Conservation (phyloP, 257 asterid species). For the Forsythia suspensa region DNA sequence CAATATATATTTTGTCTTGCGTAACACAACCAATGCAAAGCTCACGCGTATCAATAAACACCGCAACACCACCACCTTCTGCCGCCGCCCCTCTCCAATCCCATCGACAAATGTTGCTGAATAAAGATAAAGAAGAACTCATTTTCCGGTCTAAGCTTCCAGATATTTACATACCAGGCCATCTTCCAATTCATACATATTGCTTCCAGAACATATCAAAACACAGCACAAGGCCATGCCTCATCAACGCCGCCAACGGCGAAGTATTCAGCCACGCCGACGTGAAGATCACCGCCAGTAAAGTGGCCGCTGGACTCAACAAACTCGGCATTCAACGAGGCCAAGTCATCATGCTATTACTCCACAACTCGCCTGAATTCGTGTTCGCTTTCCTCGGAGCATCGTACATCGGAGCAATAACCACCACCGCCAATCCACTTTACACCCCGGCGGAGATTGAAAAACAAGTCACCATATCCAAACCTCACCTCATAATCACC, state of each 20-base stretch:
- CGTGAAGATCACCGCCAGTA: conserved; percentile 40
- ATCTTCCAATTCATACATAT: conserved; percentile 48
- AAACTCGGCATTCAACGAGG: conserved; percentile 41
- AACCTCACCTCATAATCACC: conserved; percentile 48
- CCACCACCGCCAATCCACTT: conserved; percentile 54
- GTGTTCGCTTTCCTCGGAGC: conserved; percentile 46
- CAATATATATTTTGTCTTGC: too few relatives aligned
- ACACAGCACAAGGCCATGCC: conserved; percentile 41
- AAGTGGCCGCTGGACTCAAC: conserved; percentile 50
- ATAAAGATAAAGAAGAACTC: conserved; percentile 20
- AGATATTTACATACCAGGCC: conserved; percentile 47
- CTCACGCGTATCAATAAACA: neutral
- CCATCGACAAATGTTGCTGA: conserved; percentile 23
- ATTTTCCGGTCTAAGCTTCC: conserved; percentile 58
- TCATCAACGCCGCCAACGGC: conserved; percentile 45
- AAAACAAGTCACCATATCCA: conserved; percentile 37
- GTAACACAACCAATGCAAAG: too few relatives aligned
- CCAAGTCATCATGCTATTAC: conserved; percentile 52
- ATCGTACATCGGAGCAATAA: conserved; percentile 42
- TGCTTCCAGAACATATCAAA: conserved; percentile 45
- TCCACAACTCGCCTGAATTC: conserved; percentile 62
- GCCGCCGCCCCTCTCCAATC: neutral
- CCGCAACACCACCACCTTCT: neutral
- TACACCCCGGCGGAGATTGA: conserved; percentile 42
- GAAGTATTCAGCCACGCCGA: conserved; percentile 41